Evolutionary conservation across 495 filamentous ascomycete genomes (phyloP), one percentile per base, ranked within the genome.

Genomic region (Staphylotrichum longicolle): DNA sequence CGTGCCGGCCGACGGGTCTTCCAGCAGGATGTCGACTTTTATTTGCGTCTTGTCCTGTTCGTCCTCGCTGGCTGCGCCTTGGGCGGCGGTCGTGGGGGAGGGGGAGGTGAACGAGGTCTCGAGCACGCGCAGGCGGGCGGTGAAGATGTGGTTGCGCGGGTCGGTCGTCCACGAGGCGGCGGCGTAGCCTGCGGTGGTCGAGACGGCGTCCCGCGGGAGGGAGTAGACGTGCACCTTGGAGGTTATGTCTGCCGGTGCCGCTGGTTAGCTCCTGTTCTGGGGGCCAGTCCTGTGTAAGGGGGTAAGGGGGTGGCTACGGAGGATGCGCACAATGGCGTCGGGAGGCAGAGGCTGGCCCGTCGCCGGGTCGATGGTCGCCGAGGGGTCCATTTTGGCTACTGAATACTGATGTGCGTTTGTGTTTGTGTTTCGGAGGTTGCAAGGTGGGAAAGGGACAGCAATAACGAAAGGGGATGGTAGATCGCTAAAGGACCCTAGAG

Each of bases 241-340:
- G 46, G 85, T 79, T 66, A 91, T 76, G 81, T 87, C 63, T 66
- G 48, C 5, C 48, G 45, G 1, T 4, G 49, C 2, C 8, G 40
- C 33, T 14, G 42, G 39, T 14, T 42, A 11, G 4, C 14, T 12
- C 7, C 9, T 37, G 4, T 49, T 42, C 7, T 51, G 27, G 9
- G 51, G 51, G 6, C 10, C 10, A 4, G n/a, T 10, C 9, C 30
- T 27, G 5, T 2, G 40, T 33, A n/a, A n/a, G 27, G 41, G 41
- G 14, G 7, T 44, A 10, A 27, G 33, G n/a, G 7, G 8, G 2
- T 10, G 33, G 58, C 10, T 50, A 66, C 63, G 90, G 70, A 93
- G 83, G 72, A 91, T 78, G 62, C 90, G 85, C 68, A 91, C 88
- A 73, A 93, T 90, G 64, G 88, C 86, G 65, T 89, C 87, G 5